These are phyloP conservation scores for Xylaria sp. DNA, from an alignment of 2,329 filamentous ascomycete genomes.

Conservation along the genomic window DNA sequence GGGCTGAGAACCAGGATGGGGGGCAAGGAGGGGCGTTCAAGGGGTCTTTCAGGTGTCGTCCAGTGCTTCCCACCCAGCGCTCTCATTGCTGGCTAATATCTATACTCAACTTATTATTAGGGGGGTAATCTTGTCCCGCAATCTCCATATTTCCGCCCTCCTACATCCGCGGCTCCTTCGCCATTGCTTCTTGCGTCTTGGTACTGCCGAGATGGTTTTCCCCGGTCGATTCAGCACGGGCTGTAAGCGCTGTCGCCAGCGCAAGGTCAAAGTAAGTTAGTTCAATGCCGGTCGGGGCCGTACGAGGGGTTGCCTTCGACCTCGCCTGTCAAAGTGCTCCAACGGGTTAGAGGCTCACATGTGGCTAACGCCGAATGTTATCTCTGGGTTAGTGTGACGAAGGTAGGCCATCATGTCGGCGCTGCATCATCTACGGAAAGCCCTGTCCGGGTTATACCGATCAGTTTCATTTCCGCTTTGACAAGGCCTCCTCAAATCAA, in stretches of 20 bases:
- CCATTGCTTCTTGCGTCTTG: slow-evolving; percentile 6
- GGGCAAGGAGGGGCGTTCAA: background rate
- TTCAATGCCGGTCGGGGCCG: background rate
- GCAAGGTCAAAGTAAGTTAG: slow-evolving; percentile 30
- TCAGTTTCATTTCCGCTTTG: slow-evolving; percentile 30
- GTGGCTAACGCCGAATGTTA: slow-evolving; percentile 18
- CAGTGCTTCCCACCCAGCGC: background rate
- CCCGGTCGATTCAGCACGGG: slow-evolving; percentile 29
- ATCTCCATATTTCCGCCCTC: slow-evolving; percentile 23
- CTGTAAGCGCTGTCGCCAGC: slow-evolving; percentile 25
- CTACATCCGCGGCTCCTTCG: background rate
- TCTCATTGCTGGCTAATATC: background rate
- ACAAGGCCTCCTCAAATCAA: slow-evolving; percentile 22
- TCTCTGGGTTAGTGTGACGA: slow-evolving; percentile 25
- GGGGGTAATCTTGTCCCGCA: slow-evolving; percentile 9
- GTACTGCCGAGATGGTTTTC: slow-evolving; percentile 27
- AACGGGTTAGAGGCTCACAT: background rate
- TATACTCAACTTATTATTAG: background rate
- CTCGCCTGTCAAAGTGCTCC: background rate
- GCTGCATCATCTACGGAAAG: slow-evolving; percentile 26
- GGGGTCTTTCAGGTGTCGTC: no score
- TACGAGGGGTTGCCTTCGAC: background rate
- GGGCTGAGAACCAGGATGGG: background rate
- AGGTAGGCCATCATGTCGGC: slow-evolving; percentile 23
- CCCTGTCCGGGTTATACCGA: slow-evolving; percentile 29